Base-by-base conservation (phyloP, 2,329 filamentous ascomycete species). In the Exophiala alcalophila region DNA sequence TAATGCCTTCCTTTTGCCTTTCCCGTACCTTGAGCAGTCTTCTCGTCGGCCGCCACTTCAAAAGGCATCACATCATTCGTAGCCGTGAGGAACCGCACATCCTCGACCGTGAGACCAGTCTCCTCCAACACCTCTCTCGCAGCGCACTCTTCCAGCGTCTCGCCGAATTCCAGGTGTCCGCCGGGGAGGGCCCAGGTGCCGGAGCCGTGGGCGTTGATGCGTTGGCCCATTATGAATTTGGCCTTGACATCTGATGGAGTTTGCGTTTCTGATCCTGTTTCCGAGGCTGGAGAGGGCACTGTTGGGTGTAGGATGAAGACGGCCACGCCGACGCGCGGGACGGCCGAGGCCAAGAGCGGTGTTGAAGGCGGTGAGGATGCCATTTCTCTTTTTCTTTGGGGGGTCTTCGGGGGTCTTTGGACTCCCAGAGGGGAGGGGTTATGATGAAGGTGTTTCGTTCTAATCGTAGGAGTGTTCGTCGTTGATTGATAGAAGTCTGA, bases 101-200 rank as follows among this genome's bases (percentile, higher is more conserved):
- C 69, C 1, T 61, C 66, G 1, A 88, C 68, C 0, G 63, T 55
- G 0, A 88, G 68, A 0, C 76, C 82, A 0, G 85, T 87, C 58
- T 91, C 86, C 59, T 91, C 86, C 0, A 77, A 58, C 0, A 77
- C 69, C 62, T 91, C 86, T 3, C 86, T 74, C 32, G 66, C 72
- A 0, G 84, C 83, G 45, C 84, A 88, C 0, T 64, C 61, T 14
- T 78, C 69, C 21, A 79, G 72, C 2, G 69, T 70, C 59, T 91
- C 86, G 49, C 76, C 75, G 43, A 77, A 75, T 48, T 91, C 86
- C 11, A 90, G 73, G 56, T 91, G 84, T 0, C 86, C 86, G 15
- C 86, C 86, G 0, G 86, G 84, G 10, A 87, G 74, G 35, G 80
- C 81, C 65, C 75, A 79, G 0, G 76, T 80, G 1, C 77, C 80